These are phyloP conservation scores for Clarireedia paspali DNA, from an alignment of 2,329 filamentous ascomycete genomes.

Conservation along the genomic window DNA sequence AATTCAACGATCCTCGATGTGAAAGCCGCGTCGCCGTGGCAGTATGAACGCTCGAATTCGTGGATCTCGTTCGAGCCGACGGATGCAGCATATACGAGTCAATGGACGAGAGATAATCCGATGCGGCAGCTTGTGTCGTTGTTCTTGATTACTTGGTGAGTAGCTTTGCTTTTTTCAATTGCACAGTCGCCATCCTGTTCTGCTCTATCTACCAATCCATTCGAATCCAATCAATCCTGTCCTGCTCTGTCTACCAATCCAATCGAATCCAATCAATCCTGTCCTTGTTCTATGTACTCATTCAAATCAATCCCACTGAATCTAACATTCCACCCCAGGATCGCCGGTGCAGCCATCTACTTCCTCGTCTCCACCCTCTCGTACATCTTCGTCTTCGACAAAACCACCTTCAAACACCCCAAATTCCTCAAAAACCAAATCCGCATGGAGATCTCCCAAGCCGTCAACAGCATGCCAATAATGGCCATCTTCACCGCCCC, in stretches of 20 bases:
- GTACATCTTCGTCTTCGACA: constrained; percentile 86
- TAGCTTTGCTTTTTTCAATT: constrained; percentile 11
- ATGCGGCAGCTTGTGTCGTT: constrained; percentile 67
- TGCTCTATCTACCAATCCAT: no score
- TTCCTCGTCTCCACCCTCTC: constrained; percentile 77
- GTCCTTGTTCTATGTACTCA: background rate
- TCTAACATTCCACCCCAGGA: constrained; percentile 41
- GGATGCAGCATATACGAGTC: constrained; percentile 70
- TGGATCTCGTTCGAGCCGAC: constrained; percentile 64
- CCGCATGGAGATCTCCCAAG: constrained; percentile 74
- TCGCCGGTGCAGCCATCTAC: constrained; percentile 80
- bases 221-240: no score
- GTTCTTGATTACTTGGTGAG: constrained; percentile 80
- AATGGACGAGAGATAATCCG: constrained; percentile 69
- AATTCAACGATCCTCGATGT: constrained; percentile 48
- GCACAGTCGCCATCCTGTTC: background rate
- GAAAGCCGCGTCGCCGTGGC: constrained; percentile 51
- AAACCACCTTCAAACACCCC: constrained; percentile 79
- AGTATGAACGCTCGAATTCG: constrained; percentile 65
- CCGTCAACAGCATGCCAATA: constrained; percentile 66
- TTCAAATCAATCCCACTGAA: no score
- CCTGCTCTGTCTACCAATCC: no score
- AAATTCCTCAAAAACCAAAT: constrained; percentile 96
- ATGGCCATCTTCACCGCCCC: constrained; percentile 79
- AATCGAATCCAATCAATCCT: no score